Base-by-base conservation (phyloP, 2,329 filamentous ascomycete genomes). In the Talaromyces amestolkiae region DNA sequence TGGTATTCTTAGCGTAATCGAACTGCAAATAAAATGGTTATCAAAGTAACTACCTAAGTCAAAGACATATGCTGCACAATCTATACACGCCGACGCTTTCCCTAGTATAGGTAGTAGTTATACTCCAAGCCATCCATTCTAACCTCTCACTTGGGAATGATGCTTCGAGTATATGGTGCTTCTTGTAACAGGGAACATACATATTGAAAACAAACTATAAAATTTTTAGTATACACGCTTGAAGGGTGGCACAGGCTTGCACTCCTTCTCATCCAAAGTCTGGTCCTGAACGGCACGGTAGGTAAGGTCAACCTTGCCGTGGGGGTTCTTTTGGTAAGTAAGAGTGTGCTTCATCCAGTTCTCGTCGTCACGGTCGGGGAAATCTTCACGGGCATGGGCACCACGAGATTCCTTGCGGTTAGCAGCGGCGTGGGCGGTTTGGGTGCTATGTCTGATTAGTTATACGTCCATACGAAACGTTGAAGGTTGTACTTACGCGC, bases 331-430 rank as follows among this genome's bases (percentile, higher is more conserved):
- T 86, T 99, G 95, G 90, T 90, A 99, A 71, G 90, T 92, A 68
- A 99, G 87, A 54, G 92, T 96, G 87, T 99, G 95, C 89, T 98
- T 98, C 94, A 97, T 97, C 94, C 94, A 98, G 80, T 96, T 90
- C 80, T 89, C 85, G 77, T 99, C 95, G 77, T 98, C 92, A 84
- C 95, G 90, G 19, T 98, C 93, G 65, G 94, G 94, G 86, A 80
- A 98, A 78, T 99, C 95, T 84, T 99, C 95, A 71, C 95, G 91
- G 70, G 95, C 95, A 81, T 99, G 95, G 27, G 95, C 95, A 78
- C 95, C 95, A 83, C 95, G 91, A 65, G 93, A 97, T 83, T 99
- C 95, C 86, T 97, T 97, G 77, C 95, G 89, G 83, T 94, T 94
- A 66, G 93, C 92, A 69, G 95, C 95, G 37, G 93, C 87, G 72